Base-by-base conservation (phyloP, 345 rosid species). In the Syzygium aqueum region DNA sequence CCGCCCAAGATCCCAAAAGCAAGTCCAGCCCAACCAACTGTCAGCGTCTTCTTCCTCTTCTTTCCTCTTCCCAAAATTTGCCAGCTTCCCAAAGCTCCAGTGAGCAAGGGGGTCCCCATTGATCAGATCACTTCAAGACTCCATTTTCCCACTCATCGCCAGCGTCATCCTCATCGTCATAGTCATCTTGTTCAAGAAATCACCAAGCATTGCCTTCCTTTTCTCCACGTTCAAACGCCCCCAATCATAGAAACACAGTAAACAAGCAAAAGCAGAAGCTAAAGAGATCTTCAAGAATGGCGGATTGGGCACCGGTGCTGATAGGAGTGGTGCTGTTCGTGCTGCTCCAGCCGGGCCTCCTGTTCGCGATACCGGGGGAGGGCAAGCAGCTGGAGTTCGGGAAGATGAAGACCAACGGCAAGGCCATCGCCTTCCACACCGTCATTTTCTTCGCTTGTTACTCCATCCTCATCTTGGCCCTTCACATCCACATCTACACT, bases 301-400 rank as follows among this genome's bases (percentile, higher is more conserved):
- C 96, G 28, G 99, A 97, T 90, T 96, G 99, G 99, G 99, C 97
- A 51, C 99, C 99, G 5, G 96, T 96, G 33, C 10, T 97, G 37
- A 90, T 97, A 57, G 99, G 99, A 11, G 96, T 96, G 84, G 90
- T 96, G 51, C 90, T 97, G 53, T 97, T 97, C 92, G 94, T 97
- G 85, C 59, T 97, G 49, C 95, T 97, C 82, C 93, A 94, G 85
- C 99, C 99, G 11, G 98, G 99, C 5, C 96, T 97, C 57, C 90
- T 97, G 84, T 95, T 94, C 88, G 94, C 94, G 86, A 77, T 97
- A 3, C 99, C 98, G 0, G 99, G 98, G 52, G 89, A 94, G 91
- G 89, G 84, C 93, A 91, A 90, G 65, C 91, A 53, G 50, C 37
- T 96, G 77, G 95, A 95, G 84, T 94, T 95, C 51, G 97, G 98